Conservation (phyloP, 2,329 filamentous ascomycete genomes). For the Fusarium sp. region DNA sequence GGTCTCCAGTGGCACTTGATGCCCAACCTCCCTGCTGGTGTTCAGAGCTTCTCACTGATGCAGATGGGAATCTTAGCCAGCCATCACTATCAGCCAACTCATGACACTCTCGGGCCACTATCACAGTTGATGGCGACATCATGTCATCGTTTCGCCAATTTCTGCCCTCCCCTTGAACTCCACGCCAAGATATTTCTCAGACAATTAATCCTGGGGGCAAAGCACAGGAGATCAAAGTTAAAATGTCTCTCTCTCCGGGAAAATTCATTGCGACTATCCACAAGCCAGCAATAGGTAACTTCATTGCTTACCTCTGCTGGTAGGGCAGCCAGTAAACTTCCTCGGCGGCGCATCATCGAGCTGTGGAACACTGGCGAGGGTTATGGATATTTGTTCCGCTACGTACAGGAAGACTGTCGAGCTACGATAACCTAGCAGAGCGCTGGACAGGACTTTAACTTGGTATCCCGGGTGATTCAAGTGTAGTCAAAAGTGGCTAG, state of each 20-base stretch:
- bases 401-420: neutral
- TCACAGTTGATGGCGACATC: neutral
- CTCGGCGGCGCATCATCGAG: conserved; percentile 15
- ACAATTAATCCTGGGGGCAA: neutral
- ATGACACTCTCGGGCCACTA: neutral
- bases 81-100: neutral
- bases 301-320: neutral
- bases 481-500: neutral
- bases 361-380: neutral
- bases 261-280: fast-evolving
- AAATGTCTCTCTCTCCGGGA: neutral
- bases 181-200: neutral
- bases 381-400: conserved; percentile 18
- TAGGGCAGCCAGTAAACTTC: neutral
- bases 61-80: neutral
- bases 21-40: conserved; percentile 8
- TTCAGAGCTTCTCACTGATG: neutral
- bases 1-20: conserved; percentile 11
- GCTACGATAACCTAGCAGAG: conserved; percentile 13
- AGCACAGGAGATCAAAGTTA: neutral
- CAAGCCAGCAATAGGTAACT: neutral
- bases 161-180: neutral
- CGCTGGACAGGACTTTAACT: neutral
- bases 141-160: conserved; percentile 15
- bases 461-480: neutral